Evolutionary conservation across 1,284 basidiomycete species (phyloP).

Genomic region (Somion occarium): DNA sequence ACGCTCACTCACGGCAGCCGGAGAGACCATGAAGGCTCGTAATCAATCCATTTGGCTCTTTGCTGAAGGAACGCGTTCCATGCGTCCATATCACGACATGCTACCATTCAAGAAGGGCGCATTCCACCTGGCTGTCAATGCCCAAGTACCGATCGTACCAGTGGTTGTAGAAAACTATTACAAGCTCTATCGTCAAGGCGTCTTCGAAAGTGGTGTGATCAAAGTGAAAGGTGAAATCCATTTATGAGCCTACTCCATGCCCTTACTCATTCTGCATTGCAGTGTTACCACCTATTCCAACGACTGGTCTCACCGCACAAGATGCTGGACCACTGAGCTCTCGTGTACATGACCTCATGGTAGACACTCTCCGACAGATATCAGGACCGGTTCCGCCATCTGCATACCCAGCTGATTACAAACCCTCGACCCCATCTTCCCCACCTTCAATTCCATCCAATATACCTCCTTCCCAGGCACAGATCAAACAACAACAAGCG

Average conservation of each 20-base stretch:
- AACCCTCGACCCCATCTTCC: conserved; percentile 2
- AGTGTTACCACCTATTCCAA: conserved; percentile 80
- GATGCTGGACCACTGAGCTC: conserved; percentile 63
- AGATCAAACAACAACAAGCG: conserved; percentile 9
- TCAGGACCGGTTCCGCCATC: conserved; percentile 41
- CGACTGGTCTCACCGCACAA: conserved; percentile 56
- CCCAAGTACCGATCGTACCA: conserved; percentile 85
- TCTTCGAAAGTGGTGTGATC: conserved; percentile 77
- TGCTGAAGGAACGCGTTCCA: conserved; percentile 88
- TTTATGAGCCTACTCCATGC: not conserved
- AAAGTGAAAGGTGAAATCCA: conserved; percentile 72
- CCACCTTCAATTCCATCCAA: no score
- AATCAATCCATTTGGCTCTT: conserved; percentile 86
- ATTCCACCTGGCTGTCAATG: conserved; percentile 93
- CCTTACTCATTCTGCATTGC: conserved; percentile 8
- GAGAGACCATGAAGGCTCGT: conserved; percentile 75
- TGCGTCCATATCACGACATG: conserved; percentile 60
- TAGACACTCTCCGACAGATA: conserved; percentile 62
- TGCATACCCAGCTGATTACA: conserved; percentile 11
- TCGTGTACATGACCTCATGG: conserved; percentile 70
- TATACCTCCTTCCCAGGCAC: conserved; percentile 14
- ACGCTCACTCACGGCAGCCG: conserved; percentile 74
- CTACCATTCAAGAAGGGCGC: conserved; percentile 97
- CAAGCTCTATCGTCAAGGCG: conserved; percentile 73
- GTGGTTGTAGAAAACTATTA: conserved; percentile 95